Evolutionary conservation across 23 red algal genomes (phyloP).

Genomic region (Cyanidioschyzon merolae): DNA sequence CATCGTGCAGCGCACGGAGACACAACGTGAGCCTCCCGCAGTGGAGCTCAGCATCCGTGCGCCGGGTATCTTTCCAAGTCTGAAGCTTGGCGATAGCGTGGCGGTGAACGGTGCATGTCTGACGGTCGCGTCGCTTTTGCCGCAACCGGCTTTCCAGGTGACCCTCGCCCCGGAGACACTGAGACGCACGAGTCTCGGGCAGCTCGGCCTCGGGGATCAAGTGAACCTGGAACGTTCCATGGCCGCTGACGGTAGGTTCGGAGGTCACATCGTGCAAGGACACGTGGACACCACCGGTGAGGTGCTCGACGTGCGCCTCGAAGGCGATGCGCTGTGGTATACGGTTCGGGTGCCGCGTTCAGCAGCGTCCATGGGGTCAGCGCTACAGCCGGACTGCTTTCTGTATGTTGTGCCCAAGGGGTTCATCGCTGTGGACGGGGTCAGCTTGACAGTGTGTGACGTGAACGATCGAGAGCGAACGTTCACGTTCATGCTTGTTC

Average conservation of each 20-base stretch:
- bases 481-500: slow-evolving; percentile 91
- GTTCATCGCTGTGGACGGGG: slow-evolving; percentile 80
- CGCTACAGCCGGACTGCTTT: slow-evolving; percentile 27
- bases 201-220: slow-evolving; percentile 23
- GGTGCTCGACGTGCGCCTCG: slow-evolving; percentile 36
- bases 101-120: slow-evolving; percentile 89
- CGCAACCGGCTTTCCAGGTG: slow-evolving; percentile 24
- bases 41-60: slow-evolving; percentile 30
- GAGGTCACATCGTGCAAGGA: slow-evolving; percentile 96
- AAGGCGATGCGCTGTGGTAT: slow-evolving; percentile 73
- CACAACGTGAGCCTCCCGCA: slow-evolving; percentile 24
- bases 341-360: not conserved
- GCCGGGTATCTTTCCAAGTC: slow-evolving; percentile 23
- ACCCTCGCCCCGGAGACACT: slow-evolving; percentile 86
- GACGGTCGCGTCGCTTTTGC: slow-evolving; percentile 39
- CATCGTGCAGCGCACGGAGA: slow-evolving; percentile 36
- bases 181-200: slow-evolving; percentile 69
- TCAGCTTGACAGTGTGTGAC: slow-evolving; percentile 78
- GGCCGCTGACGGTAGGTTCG: slow-evolving; percentile 67
- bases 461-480: slow-evolving; percentile 30
- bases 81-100: slow-evolving; percentile 78
- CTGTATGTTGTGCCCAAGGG: slow-evolving; percentile 86
- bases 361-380: not conserved
- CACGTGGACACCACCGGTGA: slow-evolving; percentile 86
- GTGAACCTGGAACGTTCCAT: slow-evolving; percentile 92